A percentile compares a stretch with the other conserved stretches of the same genome.
Conservation (phyloP, 768 basidiomycete genomes). For the Leccinum uliginosum region DNA sequence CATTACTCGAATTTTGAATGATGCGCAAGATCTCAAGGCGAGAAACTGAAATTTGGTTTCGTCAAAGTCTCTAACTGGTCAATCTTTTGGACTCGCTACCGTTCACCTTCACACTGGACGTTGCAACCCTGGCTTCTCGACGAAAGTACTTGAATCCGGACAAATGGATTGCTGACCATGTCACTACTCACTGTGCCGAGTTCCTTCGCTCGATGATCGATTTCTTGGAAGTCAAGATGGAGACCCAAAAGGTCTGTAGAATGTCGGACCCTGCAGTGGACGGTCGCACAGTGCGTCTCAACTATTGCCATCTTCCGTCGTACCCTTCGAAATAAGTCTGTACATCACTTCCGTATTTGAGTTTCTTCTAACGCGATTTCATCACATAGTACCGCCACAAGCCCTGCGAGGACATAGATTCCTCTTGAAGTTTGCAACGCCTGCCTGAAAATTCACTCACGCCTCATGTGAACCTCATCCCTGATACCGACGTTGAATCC, state of each 20-base stretch:
- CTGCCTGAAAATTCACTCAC: conserved; percentile 92
- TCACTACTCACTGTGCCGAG: conserved; percentile 73
- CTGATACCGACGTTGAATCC: conserved; percentile 85
- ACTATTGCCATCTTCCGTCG: conserved; percentile 92
- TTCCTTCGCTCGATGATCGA: conserved; percentile 85
- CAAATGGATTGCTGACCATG: conserved; percentile 92
- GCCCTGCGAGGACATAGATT: conserved; percentile 76
- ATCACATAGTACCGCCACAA: conserved; percentile 57
- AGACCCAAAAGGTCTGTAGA: conserved; percentile 74
- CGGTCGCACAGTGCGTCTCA: conserved; percentile 76
- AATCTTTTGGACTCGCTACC: conserved; percentile 87
- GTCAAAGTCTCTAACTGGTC: conserved; percentile 3
- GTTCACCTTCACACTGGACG: conserved; percentile 87
- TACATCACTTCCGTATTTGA: conserved; percentile 9
- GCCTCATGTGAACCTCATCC: conserved; percentile 91
- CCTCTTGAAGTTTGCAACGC: conserved; percentile 85
- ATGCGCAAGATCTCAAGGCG: conserved; percentile 92
- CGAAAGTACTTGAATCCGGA: conserved; percentile 93
- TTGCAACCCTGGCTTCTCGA: conserved; percentile 89
- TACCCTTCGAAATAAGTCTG: conserved; percentile 79
- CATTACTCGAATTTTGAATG: conserved; percentile 90
- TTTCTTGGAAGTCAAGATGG: conserved; percentile 91
- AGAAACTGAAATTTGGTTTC: conserved; percentile 17
- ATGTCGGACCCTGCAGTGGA: conserved; percentile 77
- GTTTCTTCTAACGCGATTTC: not conserved